Base-by-base conservation (phyloP, 495 filamentous ascomycete species). In the Astrothelium macrocarpum region DNA sequence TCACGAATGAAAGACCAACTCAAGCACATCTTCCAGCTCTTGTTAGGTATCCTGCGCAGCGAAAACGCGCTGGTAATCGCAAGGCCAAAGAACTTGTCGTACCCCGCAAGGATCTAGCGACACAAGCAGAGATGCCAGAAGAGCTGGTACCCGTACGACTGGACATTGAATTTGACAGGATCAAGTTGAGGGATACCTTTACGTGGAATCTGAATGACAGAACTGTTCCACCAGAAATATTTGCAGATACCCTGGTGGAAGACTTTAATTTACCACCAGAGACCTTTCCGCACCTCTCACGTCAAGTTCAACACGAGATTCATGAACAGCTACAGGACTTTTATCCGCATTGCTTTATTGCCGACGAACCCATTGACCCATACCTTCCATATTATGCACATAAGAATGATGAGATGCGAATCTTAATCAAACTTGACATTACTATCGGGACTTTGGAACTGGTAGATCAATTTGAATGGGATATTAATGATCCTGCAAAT, bases 341-440 rank as follows among this genome's bases (percentile, higher is more conserved):
- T 70, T 93, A 92, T 71, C 94, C 94, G 1, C 91, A 95, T 62
- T 84, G 90, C 32, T 91, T 84, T 73, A 88, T 94, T 56, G 86
- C 92, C 60, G 94, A 98, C 68, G 92, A 95, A 63, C 83, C 94
- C 7, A 79, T 97, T 58, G 94, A 97, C 72, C 89, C 91, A 1
- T 87, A 90, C 68, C 79, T 94, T 12, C 93, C 94, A 1, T 98
- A 97, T 72, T 84, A 81, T 45, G 92, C 94, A 2, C 96, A 96
- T 78, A 96, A 97, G 73, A 94, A 98, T 69, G 95, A 98, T 69
- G 94, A 98, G 76, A 96, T 98, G 93, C 86, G 94, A 62, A 91
- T 98, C 32, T 76, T 91, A 23, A 84, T 98, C 68, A 97, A 96
- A 74, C 80, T 98, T 45, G 96, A 98, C 72, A 97, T 98, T 71